Conservation (phyloP, 139 green algal species). For the Raphidocelis subcapitata region DNA sequence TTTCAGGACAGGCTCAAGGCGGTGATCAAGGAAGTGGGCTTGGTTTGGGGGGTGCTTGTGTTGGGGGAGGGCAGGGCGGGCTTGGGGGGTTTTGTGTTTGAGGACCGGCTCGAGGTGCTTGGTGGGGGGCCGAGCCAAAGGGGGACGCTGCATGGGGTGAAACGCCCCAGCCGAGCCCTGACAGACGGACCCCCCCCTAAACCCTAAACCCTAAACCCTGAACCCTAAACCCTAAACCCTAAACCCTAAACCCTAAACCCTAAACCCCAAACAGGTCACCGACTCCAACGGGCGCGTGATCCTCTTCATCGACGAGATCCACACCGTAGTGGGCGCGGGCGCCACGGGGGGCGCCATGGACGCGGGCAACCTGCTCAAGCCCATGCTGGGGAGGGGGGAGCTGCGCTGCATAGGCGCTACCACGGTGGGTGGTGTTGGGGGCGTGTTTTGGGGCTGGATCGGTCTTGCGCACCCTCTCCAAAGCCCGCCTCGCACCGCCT, state of each 20-base stretch:
- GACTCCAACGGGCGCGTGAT: constrained; percentile 86
- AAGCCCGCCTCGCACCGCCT: too few species aligned
- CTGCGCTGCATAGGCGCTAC: constrained; percentile 97
- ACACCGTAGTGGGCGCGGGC: constrained; percentile 86
- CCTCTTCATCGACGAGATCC: constrained; percentile 99
- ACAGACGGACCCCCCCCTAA: too few species aligned
- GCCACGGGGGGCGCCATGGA: constrained; percentile 89
- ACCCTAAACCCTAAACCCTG: too few species aligned
- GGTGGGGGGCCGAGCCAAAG: too few species aligned
- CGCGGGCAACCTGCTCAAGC: constrained; percentile 96
- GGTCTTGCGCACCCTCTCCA: too few species aligned
- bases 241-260: background rate
- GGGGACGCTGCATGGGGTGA: too few species aligned
- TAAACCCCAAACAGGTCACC: constrained; percentile 91
- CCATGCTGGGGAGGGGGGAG: constrained; percentile 92
- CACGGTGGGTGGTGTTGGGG: constrained; percentile 88
- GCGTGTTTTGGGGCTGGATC: too few species aligned
- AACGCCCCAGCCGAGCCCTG: too few species aligned
- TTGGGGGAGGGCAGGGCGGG: too few species aligned
- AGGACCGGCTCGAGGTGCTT: constrained; percentile 92
- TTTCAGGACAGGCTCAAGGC: constrained; percentile 98
- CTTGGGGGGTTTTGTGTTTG: constrained; percentile 98
- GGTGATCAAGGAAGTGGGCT: constrained; percentile 21
- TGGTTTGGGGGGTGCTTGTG: too few species aligned
- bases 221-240: too few species aligned